A percentile compares a stretch with the other conserved stretches of the same genome.
Evolutionary conservation across 257 asterid species (phyloP).

Genomic region (Nicotiana obtusifolia): DNA sequence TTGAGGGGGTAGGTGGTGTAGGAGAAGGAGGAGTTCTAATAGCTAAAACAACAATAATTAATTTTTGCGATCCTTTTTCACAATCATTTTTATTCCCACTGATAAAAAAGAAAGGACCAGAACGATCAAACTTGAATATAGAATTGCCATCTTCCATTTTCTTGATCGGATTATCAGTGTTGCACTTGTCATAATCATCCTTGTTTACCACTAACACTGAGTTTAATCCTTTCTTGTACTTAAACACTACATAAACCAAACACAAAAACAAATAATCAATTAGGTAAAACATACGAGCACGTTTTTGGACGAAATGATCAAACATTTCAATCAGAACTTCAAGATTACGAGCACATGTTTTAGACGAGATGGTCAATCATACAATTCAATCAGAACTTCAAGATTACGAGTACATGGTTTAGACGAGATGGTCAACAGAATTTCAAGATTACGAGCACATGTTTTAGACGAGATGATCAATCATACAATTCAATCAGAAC

Average conservation of each 20-base stretch:
- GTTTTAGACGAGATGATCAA: no score
- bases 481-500: no score
- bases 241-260: conserved; percentile 36
- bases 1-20: conserved; percentile 10
- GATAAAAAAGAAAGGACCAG: conserved; percentile 63
- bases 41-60: conserved; percentile 44
- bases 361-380: no score
- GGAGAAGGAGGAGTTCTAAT: conserved; percentile 18
- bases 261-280: background rate
- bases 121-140: conserved; percentile 35
- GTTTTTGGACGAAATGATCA: no score
- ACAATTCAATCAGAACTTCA: no score
- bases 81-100: conserved; percentile 49
- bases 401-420: no score
- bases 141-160: conserved; percentile 47
- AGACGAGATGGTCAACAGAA: no score
- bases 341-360: no score
- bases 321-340: no score
- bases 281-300: no score
- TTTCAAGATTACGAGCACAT: no score
- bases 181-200: conserved; percentile 46
- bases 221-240: conserved; percentile 37
- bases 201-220: conserved; percentile 51
- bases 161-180: conserved; percentile 22
- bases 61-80: conserved; percentile 35